A percentile compares a stretch with the other conserved stretches of the same genome.
Evolutionary conservation across 106 monocot genomes (phyloP).

Genomic region (Platanthera guangdongensis): DNA sequence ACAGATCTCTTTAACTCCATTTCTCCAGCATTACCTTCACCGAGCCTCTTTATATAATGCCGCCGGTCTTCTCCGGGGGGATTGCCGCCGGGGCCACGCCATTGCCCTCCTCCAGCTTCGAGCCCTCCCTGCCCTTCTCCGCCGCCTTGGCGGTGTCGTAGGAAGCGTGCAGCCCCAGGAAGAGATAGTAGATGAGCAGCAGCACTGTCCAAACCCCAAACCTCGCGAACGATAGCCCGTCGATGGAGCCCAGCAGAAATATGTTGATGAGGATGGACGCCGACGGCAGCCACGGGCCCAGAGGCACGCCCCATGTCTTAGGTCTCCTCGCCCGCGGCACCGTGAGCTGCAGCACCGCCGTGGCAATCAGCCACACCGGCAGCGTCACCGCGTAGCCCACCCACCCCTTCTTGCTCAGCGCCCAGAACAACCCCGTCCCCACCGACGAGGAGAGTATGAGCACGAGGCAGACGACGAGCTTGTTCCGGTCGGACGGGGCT

Average conservation of each 20-base stretch:
- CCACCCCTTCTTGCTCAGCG: conserved; percentile 5
- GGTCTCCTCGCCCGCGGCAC: conserved; percentile 16
- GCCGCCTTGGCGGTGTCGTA: conserved; percentile 10
- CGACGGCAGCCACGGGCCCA: conserved; percentile 16
- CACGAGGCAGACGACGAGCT: conserved; percentile 6
- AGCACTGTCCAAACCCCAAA: conserved; percentile 12
- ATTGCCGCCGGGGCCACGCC: neutral
- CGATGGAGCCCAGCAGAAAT: conserved; percentile 14
- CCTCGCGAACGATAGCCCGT: conserved; percentile 11
- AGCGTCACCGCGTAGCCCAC: conserved; percentile 1
- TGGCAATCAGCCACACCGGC: conserved; percentile 7
- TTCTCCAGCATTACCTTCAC: too few species aligned
- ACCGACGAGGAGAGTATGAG: conserved; percentile 14
- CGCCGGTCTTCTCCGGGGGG: neutral
- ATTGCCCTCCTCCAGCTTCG: neutral
- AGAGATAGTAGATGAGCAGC: conserved; percentile 10
- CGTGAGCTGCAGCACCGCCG: neutral
- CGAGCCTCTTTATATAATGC: too few species aligned
- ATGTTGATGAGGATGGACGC: conserved; percentile 14
- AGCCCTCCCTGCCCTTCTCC: neutral
- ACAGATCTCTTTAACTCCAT: too few species aligned
- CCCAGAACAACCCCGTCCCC: conserved; percentile 5
- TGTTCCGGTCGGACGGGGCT: conserved; percentile 7
- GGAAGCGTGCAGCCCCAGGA: conserved; percentile 14
- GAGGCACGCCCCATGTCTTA: conserved; percentile 10